phyloP scores from a whole-genome alignment of 23 red algal genomes.

The Gracilaria domingensis region DNA sequence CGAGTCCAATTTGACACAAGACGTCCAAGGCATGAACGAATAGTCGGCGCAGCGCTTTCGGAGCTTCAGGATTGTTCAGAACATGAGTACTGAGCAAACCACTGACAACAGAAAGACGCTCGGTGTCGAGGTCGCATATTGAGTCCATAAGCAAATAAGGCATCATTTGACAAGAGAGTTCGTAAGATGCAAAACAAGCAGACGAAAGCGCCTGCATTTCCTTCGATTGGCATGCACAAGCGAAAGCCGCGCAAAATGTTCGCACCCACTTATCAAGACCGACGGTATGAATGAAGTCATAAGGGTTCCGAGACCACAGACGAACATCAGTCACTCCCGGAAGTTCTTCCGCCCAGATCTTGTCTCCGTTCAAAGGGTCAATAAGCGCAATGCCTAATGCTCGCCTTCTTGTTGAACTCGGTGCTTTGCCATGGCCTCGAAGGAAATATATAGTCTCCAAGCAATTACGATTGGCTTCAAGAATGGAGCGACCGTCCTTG shows the following conservation, averaged over 20 bases:
- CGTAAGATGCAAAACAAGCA: constrained; percentile 49
- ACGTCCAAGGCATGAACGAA: constrained; percentile 62
- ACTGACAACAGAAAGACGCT: constrained; percentile 33
- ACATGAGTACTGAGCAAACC: constrained; percentile 32
- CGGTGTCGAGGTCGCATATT: constrained; percentile 31
- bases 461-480: background rate
- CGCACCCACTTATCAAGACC: constrained; percentile 54
- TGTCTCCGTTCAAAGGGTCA: constrained; percentile 13
- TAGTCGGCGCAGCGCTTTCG: constrained; percentile 10
- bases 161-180: constrained; percentile 35
- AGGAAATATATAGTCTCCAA: background rate
- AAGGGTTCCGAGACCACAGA: constrained; percentile 15
- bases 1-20: constrained; percentile 66
- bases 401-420: background rate
- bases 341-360: constrained; percentile 3
- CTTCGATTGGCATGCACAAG: constrained; percentile 28
- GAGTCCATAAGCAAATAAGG: constrained; percentile 62
- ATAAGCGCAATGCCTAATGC: background rate
- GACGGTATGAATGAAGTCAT: background rate
- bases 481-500: constrained; percentile 35
- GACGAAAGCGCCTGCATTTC: constrained; percentile 29
- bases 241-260: constrained; percentile 41
- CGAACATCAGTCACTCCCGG: constrained; percentile 28
- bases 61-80: constrained; percentile 26
- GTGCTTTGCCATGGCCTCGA: background rate